Conservation (phyloP, 2,329 filamentous ascomycete species). For the Bipolaris sorokiniana region DNA sequence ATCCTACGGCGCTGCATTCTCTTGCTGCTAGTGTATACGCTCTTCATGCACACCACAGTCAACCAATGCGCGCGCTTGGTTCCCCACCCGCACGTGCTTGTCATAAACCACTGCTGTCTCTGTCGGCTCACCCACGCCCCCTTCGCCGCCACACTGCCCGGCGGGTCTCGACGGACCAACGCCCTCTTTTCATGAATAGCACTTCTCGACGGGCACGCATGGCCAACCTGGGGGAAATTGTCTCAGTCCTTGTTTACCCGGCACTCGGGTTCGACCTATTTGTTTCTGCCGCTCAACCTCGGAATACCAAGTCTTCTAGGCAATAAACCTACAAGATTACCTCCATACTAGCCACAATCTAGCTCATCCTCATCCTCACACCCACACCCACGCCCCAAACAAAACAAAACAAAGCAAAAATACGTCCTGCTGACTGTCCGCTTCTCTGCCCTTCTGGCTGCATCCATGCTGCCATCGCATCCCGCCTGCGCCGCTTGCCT, state of each 20-base stretch:
- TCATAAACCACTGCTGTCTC: neutral
- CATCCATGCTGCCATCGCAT: too few relatives aligned
- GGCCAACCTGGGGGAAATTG: slow-evolving; percentile 9
- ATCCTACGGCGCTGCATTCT: too few relatives aligned
- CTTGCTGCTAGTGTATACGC: neutral
- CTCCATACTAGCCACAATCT: neutral
- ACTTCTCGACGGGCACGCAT: neutral
- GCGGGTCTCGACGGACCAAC: neutral
- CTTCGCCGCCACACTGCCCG: neutral
- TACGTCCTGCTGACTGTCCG: neutral
- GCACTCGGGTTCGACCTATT: neutral
- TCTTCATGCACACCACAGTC: neutral
- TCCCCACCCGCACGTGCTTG: neutral
- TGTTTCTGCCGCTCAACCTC: slow-evolving; percentile 1
- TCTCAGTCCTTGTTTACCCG: slow-evolving; percentile 8
- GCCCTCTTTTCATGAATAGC: neutral
- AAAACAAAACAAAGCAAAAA: neutral
- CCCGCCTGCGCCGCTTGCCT: neutral
- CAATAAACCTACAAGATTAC: slow-evolving; percentile 7
- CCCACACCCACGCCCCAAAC: neutral
- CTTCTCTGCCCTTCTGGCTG: neutral
- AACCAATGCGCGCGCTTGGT: neutral
- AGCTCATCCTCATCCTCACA: neutral
- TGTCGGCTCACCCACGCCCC: slow-evolving; percentile 2
- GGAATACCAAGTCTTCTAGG: slow-evolving; percentile 9